Percentiles rank a stretch among this genome's conserved stretches.
phyloP scores from a whole-genome alignment of 164 flowering plant genomes.

The Echeveria elegans region DNA sequence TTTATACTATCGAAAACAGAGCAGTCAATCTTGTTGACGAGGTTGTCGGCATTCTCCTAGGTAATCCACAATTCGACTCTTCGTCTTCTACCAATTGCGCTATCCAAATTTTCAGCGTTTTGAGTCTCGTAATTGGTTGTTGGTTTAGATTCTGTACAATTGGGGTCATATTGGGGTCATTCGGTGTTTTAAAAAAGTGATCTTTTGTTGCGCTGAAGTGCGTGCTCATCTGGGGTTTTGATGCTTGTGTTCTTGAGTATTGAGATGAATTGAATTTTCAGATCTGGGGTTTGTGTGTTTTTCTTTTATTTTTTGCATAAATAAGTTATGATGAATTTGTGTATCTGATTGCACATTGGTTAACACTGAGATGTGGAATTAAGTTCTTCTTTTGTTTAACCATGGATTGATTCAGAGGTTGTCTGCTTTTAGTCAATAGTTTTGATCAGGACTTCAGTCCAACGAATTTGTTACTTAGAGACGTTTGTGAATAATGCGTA shows the following conservation, averaged over 20 bases:
- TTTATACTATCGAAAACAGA: background rate
- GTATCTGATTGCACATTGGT: background rate
- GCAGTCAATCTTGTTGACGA: background rate
- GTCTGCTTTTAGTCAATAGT: background rate
- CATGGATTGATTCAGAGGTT: background rate
- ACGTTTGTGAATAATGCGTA: too few relatives aligned
- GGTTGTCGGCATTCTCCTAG: background rate
- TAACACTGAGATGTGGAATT: background rate
- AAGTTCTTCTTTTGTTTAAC: background rate
- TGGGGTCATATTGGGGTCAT: too few relatives aligned
- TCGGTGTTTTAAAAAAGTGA: background rate
- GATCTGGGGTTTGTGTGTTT: conserved; percentile 1
- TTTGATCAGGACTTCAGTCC: too few relatives aligned
- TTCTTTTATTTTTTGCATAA: too few relatives aligned
- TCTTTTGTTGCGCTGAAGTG: background rate
- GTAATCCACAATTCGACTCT: background rate
- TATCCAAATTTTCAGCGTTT: background rate
- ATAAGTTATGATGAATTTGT: background rate
- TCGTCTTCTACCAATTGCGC: background rate
- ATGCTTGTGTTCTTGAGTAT: too few relatives aligned
- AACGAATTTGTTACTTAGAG: too few relatives aligned
- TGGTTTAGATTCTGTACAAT: background rate
- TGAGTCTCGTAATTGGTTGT: background rate
- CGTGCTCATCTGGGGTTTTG: background rate
- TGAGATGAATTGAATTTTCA: background rate